Percentiles rank a stretch among this genome's conserved stretches.
These are phyloP conservation scores for Penicillium sp. DNA, from an alignment of 2,329 filamentous ascomycete genomes.

Conservation along the genomic window DNA sequence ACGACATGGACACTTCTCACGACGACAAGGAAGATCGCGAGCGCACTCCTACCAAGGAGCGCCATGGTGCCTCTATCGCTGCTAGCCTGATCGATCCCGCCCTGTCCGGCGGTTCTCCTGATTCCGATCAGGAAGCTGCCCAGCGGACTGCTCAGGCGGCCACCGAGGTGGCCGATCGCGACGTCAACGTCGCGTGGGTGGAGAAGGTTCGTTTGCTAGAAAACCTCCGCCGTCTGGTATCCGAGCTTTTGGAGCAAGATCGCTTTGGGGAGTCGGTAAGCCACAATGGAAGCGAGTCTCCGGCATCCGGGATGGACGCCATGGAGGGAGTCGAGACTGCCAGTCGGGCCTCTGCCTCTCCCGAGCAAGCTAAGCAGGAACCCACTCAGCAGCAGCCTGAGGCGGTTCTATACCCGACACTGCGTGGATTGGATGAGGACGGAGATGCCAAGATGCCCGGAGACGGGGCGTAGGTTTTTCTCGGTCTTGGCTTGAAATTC, in stretches of 20 bases:
- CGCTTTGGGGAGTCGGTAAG: constrained; percentile 42
- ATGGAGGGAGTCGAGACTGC: constrained; percentile 36
- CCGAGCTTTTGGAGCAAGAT: constrained; percentile 51
- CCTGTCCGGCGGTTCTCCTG: constrained; percentile 30
- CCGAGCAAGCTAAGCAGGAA: constrained; percentile 41
- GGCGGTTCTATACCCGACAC: constrained; percentile 31
- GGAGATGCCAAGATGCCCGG: constrained; percentile 36
- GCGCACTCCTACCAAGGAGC: constrained; percentile 34
- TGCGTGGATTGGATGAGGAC: constrained; percentile 33
- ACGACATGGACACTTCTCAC: constrained; percentile 36
- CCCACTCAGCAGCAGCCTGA: constrained; percentile 24
- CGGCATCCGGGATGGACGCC: constrained; percentile 15
- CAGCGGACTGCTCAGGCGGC: constrained; percentile 37
- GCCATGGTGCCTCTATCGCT: constrained; percentile 26
- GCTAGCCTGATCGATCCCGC: constrained; percentile 43
- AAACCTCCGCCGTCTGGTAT: constrained; percentile 54
- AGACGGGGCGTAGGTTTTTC: constrained; percentile 18
- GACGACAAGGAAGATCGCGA: constrained; percentile 30
- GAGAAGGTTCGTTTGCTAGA: constrained; percentile 63
- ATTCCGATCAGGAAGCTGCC: constrained; percentile 30
- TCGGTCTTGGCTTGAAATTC: neutral
- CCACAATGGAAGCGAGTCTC: constrained; percentile 15
- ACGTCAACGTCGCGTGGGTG: constrained; percentile 55
- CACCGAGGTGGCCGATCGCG: constrained; percentile 39
- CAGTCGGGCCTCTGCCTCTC: constrained; percentile 40